Conservation (phyloP, 108 stramenopile species). For the Cafeteria roenbergensis region DNA sequence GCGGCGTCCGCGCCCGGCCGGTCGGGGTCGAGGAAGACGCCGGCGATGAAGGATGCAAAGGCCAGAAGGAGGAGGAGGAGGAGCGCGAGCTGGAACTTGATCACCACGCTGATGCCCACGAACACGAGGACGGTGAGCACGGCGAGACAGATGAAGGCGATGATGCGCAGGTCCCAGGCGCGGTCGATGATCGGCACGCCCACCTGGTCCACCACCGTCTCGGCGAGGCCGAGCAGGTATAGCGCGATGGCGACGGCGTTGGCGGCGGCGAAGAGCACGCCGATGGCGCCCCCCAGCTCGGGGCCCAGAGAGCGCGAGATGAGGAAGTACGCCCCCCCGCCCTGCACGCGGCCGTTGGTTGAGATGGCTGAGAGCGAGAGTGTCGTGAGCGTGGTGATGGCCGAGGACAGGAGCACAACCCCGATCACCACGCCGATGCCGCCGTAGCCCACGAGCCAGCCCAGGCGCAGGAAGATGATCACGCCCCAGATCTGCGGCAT, state of each 20-base stretch:
- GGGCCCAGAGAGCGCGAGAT: slow-evolving; percentile 47
- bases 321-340: slow-evolving; percentile 60
- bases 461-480: slow-evolving; percentile 59
- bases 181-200: neutral
- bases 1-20: neutral
- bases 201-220: slow-evolving; percentile 7
- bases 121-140: neutral
- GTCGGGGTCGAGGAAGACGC: neutral
- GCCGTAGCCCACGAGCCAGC: slow-evolving; percentile 56
- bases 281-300: slow-evolving; percentile 54
- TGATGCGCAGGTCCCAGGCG: slow-evolving; percentile 4
- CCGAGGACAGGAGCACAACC: slow-evolving; percentile 31
- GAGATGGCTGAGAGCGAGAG: slow-evolving; percentile 56
- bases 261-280: slow-evolving; percentile 54
- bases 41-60: slow-evolving; percentile 5
- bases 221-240: slow-evolving; percentile 11
- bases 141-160: slow-evolving; percentile 1
- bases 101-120: neutral
- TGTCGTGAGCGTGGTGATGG: slow-evolving; percentile 49
- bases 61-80: slow-evolving; percentile 9
- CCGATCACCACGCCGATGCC: slow-evolving; percentile 32
- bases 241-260: slow-evolving; percentile 37
- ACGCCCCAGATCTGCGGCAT: slow-evolving; percentile 62
- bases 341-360: slow-evolving; percentile 52
- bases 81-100: slow-evolving; percentile 9